Evolutionary conservation across 1,139 yeast genomes (phyloP).

Genomic region (Geotrichum fermentans): DNA sequence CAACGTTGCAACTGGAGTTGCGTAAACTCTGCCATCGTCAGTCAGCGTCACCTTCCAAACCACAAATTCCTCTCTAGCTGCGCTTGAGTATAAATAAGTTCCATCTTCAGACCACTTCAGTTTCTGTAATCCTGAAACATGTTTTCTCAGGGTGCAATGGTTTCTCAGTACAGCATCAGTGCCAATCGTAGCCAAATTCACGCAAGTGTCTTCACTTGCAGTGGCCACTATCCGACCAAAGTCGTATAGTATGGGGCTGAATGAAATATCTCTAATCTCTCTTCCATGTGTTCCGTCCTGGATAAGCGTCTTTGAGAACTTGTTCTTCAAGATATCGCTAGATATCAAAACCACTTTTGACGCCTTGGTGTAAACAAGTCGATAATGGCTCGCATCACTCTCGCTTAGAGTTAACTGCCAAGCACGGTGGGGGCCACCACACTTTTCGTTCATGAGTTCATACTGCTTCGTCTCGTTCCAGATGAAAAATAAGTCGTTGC

Average conservation of each 20-base stretch:
- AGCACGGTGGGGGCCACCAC: constrained; percentile 89
- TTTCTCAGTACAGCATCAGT: constrained; percentile 43
- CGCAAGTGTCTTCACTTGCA: constrained; percentile 85
- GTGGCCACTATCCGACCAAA: constrained; percentile 46
- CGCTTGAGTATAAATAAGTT: constrained; percentile 57
- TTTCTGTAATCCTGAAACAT: constrained; percentile 82
- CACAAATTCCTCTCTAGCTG: constrained; percentile 85
- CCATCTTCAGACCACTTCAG: constrained; percentile 54
- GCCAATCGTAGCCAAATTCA: constrained; percentile 52
- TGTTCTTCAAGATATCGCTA: constrained; percentile 20
- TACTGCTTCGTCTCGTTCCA: constrained; percentile 78
- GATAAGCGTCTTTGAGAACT: constrained; percentile 35
- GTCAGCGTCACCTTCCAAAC: constrained; percentile 58
- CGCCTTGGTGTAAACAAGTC: constrained; percentile 55
- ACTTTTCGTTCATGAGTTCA: constrained; percentile 64
- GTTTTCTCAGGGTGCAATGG: constrained; percentile 66
- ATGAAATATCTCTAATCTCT: constrained; percentile 48
- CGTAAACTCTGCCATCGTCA: constrained; percentile 23
- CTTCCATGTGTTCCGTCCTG: constrained; percentile 80
- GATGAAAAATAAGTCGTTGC: constrained; percentile 68
- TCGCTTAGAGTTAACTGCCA: constrained; percentile 52
- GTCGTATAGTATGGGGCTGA: constrained; percentile 28
- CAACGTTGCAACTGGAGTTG: constrained; percentile 30
- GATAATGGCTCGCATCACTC: constrained; percentile 28
- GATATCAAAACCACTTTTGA: constrained; percentile 22